Conservation (phyloP, 2,329 filamentous ascomycete species). For the Cordyceps fumosorosea region DNA sequence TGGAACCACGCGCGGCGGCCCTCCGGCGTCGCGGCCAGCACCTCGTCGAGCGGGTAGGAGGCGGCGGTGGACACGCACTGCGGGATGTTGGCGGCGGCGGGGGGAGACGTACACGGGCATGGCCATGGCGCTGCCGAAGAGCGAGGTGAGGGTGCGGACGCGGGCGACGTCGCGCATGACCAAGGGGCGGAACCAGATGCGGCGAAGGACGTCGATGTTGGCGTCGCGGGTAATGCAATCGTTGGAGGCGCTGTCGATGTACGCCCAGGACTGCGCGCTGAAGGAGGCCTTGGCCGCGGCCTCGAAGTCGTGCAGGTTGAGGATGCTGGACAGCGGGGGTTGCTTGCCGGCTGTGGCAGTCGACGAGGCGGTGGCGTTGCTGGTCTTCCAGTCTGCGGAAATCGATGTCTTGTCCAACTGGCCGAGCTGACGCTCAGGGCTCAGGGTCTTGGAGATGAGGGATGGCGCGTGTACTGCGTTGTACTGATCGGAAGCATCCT, state of each 20-base stretch:
- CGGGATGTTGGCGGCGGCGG: slow-evolving; percentile 12
- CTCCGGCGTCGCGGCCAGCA: slow-evolving; percentile 2
- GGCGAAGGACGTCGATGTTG: slow-evolving; percentile 16
- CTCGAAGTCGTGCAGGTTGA: slow-evolving; percentile 24
- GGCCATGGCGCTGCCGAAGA: slow-evolving; percentile 19
- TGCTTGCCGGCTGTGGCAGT: neutral
- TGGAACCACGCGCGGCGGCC: slow-evolving; percentile 11
- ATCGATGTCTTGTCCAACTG: slow-evolving; percentile 14
- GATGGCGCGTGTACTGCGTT: slow-evolving; percentile 19
- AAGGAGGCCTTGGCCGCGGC: slow-evolving; percentile 13
- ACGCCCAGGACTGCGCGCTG: slow-evolving; percentile 20
- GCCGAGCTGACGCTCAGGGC: slow-evolving; percentile 15
- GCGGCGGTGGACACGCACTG: slow-evolving; percentile 12
- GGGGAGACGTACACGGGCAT: slow-evolving; percentile 19
- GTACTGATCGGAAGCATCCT: slow-evolving; percentile 21
- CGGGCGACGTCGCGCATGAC: slow-evolving; percentile 19
- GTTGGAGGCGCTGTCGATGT: slow-evolving; percentile 20
- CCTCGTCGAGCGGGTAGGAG: slow-evolving; percentile 12
- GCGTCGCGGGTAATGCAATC: slow-evolving; percentile 21
- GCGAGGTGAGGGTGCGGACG: slow-evolving; percentile 14
- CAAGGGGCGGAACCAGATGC: slow-evolving; percentile 21
- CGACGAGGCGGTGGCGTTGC: neutral
- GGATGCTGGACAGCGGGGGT: slow-evolving; percentile 16
- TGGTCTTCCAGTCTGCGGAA: slow-evolving; percentile 1
- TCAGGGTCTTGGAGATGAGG: slow-evolving; percentile 18